Conservation (phyloP, 2,329 filamentous ascomycete genomes). For the Xylariaceae sp. region DNA sequence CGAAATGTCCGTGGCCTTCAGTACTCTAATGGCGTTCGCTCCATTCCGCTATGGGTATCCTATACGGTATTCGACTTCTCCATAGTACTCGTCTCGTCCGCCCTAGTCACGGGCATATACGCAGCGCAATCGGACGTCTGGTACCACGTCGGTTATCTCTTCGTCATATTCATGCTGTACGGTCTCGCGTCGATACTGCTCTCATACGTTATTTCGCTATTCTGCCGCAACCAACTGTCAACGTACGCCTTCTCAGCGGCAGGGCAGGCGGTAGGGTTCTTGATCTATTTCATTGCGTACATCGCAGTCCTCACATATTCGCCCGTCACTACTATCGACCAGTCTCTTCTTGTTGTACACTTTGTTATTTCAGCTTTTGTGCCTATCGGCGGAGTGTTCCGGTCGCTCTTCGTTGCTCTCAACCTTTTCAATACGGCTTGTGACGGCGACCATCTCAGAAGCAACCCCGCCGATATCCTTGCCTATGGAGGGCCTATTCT, state of each 20-base stretch:
- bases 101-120: slow-evolving; percentile 62
- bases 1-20: slow-evolving; percentile 75
- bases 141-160: slow-evolving; percentile 76
- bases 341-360: slow-evolving; percentile 59
- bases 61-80: slow-evolving; percentile 75
- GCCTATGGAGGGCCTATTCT: slow-evolving; percentile 79
- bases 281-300: slow-evolving; percentile 66
- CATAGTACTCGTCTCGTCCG: slow-evolving; percentile 61
- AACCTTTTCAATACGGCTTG: slow-evolving; percentile 83
- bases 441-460: slow-evolving; percentile 51
- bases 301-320: slow-evolving; percentile 68
- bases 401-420: slow-evolving; percentile 67
- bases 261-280: slow-evolving; percentile 63
- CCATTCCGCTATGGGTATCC: slow-evolving; percentile 75
- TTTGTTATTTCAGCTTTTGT: slow-evolving; percentile 68
- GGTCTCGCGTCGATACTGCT: slow-evolving; percentile 70
- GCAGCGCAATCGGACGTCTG: slow-evolving; percentile 57
- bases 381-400: slow-evolving; percentile 67
- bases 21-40: slow-evolving; percentile 84
- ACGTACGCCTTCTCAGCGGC: slow-evolving; percentile 79
- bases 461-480: slow-evolving; percentile 61
- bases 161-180: slow-evolving; percentile 73
- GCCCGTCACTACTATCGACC: slow-evolving; percentile 61
- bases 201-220: slow-evolving; percentile 75
- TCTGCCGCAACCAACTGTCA: slow-evolving; percentile 69